A percentile compares a stretch with the other conserved stretches of the same genome.
These are phyloP conservation scores for Umbelopsis sp. DNA, from an alignment of 192 early-diverging fungal genomes.

Conservation along the genomic window DNA sequence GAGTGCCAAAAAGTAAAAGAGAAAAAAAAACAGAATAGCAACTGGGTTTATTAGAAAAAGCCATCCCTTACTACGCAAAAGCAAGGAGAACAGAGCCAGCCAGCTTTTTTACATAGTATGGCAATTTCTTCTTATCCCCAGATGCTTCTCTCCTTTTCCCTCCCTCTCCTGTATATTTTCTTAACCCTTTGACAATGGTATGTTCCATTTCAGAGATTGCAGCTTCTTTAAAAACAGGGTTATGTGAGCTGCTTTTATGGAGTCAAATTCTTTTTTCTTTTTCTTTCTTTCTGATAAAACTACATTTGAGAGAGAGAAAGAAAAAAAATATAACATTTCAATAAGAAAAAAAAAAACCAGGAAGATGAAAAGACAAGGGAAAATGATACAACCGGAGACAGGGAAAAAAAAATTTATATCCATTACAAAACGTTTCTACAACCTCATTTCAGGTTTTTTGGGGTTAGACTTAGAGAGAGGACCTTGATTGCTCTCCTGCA, in stretches of 20 bases:
- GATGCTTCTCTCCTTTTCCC: neutral
- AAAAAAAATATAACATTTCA: neutral
- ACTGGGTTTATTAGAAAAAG: neutral
- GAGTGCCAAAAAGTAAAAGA: constrained; percentile 11
- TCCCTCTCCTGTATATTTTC: neutral
- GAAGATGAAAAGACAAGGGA: neutral
- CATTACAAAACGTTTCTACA: constrained; percentile 15
- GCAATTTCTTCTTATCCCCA: neutral
- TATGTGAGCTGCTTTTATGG: no score
- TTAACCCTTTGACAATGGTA: neutral
- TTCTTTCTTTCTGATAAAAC: neutral
- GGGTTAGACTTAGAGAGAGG: constrained; percentile 15
- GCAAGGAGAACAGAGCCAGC: neutral
- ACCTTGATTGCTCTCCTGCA: constrained; percentile 16
- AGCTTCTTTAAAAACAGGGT: no score
- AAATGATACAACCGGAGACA: constrained; percentile 14
- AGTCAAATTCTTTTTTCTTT: neutral
- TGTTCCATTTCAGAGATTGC: neutral
- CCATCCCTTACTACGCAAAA: neutral
- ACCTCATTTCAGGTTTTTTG: constrained; percentile 3
- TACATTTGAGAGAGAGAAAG: neutral
- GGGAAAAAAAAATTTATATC: neutral
- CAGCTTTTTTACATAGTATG: neutral
- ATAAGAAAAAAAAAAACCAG: neutral
- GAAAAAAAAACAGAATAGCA: neutral